Evolutionary conservation across 768 basidiomycete species (phyloP).

Genomic region (Cystofilobasidium bisporidii): DNA sequence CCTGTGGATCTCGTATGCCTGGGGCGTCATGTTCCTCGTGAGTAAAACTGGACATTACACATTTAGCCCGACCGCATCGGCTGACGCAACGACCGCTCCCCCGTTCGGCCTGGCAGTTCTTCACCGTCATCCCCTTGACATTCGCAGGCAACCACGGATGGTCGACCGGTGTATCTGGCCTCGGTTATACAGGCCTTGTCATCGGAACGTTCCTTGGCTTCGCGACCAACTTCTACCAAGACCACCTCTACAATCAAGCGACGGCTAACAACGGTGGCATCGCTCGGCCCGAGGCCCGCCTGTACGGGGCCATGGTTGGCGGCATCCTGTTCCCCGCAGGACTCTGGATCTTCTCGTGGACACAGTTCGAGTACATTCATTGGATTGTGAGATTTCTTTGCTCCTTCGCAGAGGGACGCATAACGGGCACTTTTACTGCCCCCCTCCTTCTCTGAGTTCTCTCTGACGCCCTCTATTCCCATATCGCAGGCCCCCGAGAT

Average conservation of each 20-base stretch:
- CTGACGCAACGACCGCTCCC: no score
- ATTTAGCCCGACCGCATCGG: no score
- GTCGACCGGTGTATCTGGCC: constrained; percentile 29
- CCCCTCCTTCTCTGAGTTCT: no score
- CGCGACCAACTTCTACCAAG: constrained; percentile 29
- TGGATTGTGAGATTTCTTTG: constrained; percentile 24
- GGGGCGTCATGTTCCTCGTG: constrained; percentile 28
- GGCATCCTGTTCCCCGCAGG: constrained; percentile 16
- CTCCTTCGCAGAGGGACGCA: no score
- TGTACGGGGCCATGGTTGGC: constrained; percentile 19
- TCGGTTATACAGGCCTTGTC: constrained; percentile 28
- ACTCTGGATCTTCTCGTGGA: constrained; percentile 23
- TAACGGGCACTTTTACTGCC: no score
- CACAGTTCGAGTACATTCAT: constrained; percentile 15
- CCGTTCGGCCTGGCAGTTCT: no score
- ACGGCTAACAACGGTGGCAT: constrained; percentile 30
- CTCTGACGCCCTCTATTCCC: no score
- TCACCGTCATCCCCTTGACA: constrained; percentile 30
- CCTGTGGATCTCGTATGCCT: constrained; percentile 26
- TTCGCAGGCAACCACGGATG: constrained; percentile 32
- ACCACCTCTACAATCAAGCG: constrained; percentile 30
- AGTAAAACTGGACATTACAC: no score
- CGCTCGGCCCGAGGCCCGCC: constrained; percentile 31
- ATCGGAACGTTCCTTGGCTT: constrained; percentile 33
- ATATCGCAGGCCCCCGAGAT: constrained; percentile 28